Evolutionary conservation across 345 rosid species (phyloP).

Genomic region (Syzygium grande): DNA sequence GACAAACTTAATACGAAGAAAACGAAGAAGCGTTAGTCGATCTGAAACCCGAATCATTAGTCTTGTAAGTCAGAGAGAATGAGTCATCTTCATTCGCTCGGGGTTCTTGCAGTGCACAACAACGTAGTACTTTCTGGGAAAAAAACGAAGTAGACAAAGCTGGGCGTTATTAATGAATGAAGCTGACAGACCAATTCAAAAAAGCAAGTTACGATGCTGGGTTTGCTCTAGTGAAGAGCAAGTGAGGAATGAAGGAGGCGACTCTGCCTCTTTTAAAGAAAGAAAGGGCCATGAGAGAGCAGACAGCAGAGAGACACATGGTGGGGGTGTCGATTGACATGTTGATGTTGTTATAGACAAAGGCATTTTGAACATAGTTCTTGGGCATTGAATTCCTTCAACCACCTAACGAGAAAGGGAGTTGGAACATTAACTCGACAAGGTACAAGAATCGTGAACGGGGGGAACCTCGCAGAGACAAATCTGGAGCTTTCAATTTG

Average conservation of each 20-base stretch:
- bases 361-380: constrained; percentile 7
- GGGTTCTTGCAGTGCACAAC: not conserved
- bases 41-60: not conserved
- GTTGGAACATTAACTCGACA: constrained; percentile 29
- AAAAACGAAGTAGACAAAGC: not conserved
- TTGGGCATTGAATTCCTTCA: constrained; percentile 12
- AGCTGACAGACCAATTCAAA: not conserved
- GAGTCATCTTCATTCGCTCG: not conserved
- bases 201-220: not conserved
- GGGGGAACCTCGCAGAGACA: constrained; percentile 7
- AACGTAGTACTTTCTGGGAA: not conserved
- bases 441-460: constrained; percentile 27
- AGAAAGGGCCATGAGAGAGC: not conserved
- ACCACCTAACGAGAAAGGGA: constrained; percentile 29
- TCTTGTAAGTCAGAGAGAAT: not conserved
- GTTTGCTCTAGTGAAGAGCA: not conserved
- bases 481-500: constrained; percentile 27
- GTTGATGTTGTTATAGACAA: not conserved
- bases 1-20: not conserved
- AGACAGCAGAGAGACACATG: not conserved
- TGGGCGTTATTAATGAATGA: not conserved
- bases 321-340: not conserved
- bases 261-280: not conserved
- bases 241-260: not conserved
- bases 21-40: not conserved